These are phyloP conservation scores for Leccinum obscurum DNA, from an alignment of 768 basidiomycete species.

Conservation along the genomic window DNA sequence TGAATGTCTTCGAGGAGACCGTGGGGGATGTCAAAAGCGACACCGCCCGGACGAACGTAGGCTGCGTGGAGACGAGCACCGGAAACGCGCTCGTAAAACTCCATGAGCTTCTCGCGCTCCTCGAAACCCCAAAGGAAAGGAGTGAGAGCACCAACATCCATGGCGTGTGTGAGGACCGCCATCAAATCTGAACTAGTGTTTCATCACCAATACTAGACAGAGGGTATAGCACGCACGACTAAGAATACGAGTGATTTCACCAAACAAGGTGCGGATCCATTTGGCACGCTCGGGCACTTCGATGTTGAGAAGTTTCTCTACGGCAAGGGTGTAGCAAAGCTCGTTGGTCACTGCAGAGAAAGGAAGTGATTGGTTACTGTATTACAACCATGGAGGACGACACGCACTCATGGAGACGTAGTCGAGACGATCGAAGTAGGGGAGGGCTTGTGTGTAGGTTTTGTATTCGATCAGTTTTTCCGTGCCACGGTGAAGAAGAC, in stretches of 20 bases:
- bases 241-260: constrained; percentile 93
- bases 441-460: constrained; percentile 94
- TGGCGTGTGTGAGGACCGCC: constrained; percentile 93
- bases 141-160: constrained; percentile 97
- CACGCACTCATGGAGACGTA: constrained; percentile 97
- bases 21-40: constrained; percentile 96
- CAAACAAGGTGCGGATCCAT: constrained; percentile 97
- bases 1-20: constrained; percentile 99
- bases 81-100: constrained; percentile 99
- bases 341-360: constrained; percentile 91
- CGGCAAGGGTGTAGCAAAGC: constrained; percentile 93
- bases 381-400: constrained; percentile 1
- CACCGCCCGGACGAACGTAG: constrained; percentile 97
- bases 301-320: constrained; percentile 97
- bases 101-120: constrained; percentile 99
- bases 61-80: constrained; percentile 96
- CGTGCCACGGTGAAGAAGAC: constrained; percentile 94
- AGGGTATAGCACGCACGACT: constrained; percentile 63
- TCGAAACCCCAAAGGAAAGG: constrained; percentile 99
- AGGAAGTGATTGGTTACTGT: constrained; percentile 2
- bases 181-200: constrained; percentile 66
- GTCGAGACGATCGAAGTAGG: constrained; percentile 98
- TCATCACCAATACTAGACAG: constrained; percentile 4
- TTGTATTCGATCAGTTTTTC: constrained; percentile 99
- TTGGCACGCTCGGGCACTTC: constrained; percentile 96